Evolutionary conservation across 495 filamentous ascomycete genomes (phyloP), one percentile per base, ranked within the genome.

Genomic region (Penicillium ucsense): DNA sequence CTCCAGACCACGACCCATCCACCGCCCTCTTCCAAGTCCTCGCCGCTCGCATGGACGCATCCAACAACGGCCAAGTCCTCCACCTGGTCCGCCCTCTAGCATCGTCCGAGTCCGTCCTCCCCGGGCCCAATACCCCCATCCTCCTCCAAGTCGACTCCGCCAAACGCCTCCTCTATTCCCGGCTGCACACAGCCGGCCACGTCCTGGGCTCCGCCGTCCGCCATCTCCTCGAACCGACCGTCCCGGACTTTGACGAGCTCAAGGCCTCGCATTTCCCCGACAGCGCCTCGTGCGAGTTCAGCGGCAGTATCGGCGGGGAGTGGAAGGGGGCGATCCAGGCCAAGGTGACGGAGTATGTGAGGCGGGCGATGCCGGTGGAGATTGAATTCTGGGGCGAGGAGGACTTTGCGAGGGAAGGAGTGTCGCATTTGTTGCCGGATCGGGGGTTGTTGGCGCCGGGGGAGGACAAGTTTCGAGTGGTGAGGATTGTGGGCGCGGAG

Each of bases 191-290:
- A 1, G 82, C 77, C 1, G 82, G 82, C 8, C 82, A 85, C 51
- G 71, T 83, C 27, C 67, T 85, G 6, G 77, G 81, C 10, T 50
- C 72, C 3, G 80, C 80, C 4, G 72, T 83, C 30, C 65, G 73
- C n/a, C 62, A 71, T 37, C 67, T 82, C 7, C 43, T 74, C 31
- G 71, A 77, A 46, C 60, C 69, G 8, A 65, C 74, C 35, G 52
- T 81, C 30, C 53, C 57, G 4, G 59, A 63, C 35, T 75, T 82
- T 43, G 73, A 77, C 45, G 80, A 84, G 51, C 56, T 76, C 6
- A 83, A 83, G 59, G 81, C 81, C 5, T 77, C 72, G 0, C 81
- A 85, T 55, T 79, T 76, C 53, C 81, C 81, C 0, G 80, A 77
- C 49, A 70, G 71, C 2, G 79, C 81, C 3, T 55, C 69, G 1